phyloP scores from a whole-genome alignment of 1,284 basidiomycete species.

The Marasmius sp. region DNA sequence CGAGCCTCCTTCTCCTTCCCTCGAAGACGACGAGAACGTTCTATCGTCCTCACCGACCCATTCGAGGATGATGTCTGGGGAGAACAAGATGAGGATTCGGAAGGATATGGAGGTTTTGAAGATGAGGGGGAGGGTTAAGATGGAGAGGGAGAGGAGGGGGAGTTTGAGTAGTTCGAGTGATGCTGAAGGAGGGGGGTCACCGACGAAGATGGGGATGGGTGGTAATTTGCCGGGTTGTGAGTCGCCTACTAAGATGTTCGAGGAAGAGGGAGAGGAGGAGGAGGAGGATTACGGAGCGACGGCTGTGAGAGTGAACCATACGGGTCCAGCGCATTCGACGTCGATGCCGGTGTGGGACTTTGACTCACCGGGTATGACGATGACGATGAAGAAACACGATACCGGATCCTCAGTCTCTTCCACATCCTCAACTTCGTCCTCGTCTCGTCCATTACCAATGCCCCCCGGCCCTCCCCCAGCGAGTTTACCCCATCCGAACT shows the following conservation, averaged over 20 bases:
- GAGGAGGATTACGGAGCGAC: not conserved
- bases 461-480: conserved; percentile 11
- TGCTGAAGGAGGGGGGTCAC: conserved; percentile 1
- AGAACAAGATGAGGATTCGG: conserved; percentile 5
- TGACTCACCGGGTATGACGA: not conserved
- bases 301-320: not conserved
- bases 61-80: conserved; percentile 16
- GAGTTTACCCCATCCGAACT: not conserved
- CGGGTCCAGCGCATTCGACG: not conserved
- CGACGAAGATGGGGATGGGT: conserved; percentile 2
- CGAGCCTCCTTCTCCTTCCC: conserved; percentile 4
- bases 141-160: conserved; percentile 10
- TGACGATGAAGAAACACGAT: not conserved
- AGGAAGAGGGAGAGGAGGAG: not conserved
- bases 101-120: conserved; percentile 6
- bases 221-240: conserved; percentile 2
- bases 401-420: conserved; percentile 2
- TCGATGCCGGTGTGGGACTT: not conserved
- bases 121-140: conserved; percentile 4
- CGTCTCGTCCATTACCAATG: conserved; percentile 8
- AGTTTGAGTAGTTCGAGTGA: conserved; percentile 8
- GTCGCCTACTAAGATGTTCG: conserved; percentile 7
- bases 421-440: conserved; percentile 2
- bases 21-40: conserved; percentile 2
- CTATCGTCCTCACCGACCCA: conserved; percentile 30